Evolutionary conservation across 768 basidiomycete genomes (phyloP), one percentile per base, ranked within the genome.

Genomic region (Astraeus odoratus): DNA sequence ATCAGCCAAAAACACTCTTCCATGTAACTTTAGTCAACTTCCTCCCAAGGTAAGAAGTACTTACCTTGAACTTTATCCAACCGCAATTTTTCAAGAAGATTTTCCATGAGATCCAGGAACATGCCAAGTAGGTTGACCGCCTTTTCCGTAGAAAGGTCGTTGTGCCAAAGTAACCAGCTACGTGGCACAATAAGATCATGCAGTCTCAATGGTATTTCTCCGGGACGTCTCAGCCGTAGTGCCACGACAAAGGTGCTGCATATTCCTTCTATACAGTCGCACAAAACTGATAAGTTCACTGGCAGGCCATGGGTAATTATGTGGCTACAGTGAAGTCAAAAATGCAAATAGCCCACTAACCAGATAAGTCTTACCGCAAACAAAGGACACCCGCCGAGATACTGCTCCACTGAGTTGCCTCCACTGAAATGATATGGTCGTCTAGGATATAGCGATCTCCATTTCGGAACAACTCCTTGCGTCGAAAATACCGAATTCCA

Each of bases 141-240:
- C n/a, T n/a, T n/a, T n/a, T n/a, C n/a, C n/a, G n/a, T n/a, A n/a
- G n/a, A n/a, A n/a, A n/a, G n/a, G n/a, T n/a, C n/a, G n/a, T n/a
- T n/a, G n/a, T n/a, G n/a, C n/a, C 27, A 44, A 47, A 24, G 26
- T 16, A 80, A 53, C 79, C 80, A 83, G 42, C 69, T 73, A 2
- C 69, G 69, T 0, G 81, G 81, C 26, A 83, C 65, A 4, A 72
- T 71, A 22, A 78, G 51, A 13, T 67, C 64, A 53, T 81, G 73
- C 0, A 78, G 56, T 36, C 35, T 50, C 34, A 3, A 41, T 4
- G 16, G 44, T 0, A 34, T 48, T 5, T 10, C 18, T 2, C 19
- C 18, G 36, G 20, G 20, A 18, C 10, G 49, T 30, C 23, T 53
- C 50, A 44, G 59, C 55, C 57, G 59, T 33, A 55, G 53, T 1